A percentile compares a stretch with the other conserved stretches of the same genome.
Conservation (phyloP, 805 yeast genomes). For the Saturnispora dispora region DNA sequence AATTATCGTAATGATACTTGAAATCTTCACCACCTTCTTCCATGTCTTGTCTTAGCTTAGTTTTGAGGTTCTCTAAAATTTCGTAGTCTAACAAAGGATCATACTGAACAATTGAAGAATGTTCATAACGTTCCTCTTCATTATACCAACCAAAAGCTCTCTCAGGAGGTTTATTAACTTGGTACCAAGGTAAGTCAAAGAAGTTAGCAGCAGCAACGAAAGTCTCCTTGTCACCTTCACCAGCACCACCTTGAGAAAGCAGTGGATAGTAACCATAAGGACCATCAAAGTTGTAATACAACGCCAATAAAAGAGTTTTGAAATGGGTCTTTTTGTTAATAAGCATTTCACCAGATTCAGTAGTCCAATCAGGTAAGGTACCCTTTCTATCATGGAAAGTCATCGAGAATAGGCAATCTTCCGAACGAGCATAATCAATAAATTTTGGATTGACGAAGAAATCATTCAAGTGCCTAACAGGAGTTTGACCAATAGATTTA, state of each 20-base stretch:
- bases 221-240: slow-evolving; percentile 78
- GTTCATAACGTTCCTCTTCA: slow-evolving; percentile 25
- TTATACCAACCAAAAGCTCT: slow-evolving; percentile 28
- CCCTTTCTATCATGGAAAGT: slow-evolving; percentile 61
- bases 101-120: slow-evolving; percentile 29
- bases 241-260: slow-evolving; percentile 64
- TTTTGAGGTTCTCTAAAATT: slow-evolving; percentile 19
- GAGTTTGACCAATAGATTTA: slow-evolving; percentile 32
- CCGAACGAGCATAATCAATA: slow-evolving; percentile 29
- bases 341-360: slow-evolving; percentile 65
- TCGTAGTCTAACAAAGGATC: slow-evolving; percentile 27
- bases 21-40: slow-evolving; percentile 19
- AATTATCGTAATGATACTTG: slow-evolving; percentile 22
- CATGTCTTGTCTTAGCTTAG: slow-evolving; percentile 18
- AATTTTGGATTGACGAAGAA: slow-evolving; percentile 25
- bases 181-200: slow-evolving; percentile 42
- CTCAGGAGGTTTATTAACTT: slow-evolving; percentile 35
- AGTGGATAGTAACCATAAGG: slow-evolving; percentile 62
- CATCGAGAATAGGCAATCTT: slow-evolving; percentile 22
- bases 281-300: slow-evolving; percentile 60
- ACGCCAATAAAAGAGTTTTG: slow-evolving; percentile 46
- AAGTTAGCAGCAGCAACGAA: slow-evolving; percentile 63
- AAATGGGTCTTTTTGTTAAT: slow-evolving; percentile 52
- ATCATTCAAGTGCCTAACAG: slow-evolving; percentile 27
- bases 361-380: slow-evolving; percentile 57